Percentiles rank a stretch among this genome's conserved stretches.
Evolutionary conservation across 371 early-diverging fungal genomes (phyloP).

Genomic region (Lichtheimia ramosa): DNA sequence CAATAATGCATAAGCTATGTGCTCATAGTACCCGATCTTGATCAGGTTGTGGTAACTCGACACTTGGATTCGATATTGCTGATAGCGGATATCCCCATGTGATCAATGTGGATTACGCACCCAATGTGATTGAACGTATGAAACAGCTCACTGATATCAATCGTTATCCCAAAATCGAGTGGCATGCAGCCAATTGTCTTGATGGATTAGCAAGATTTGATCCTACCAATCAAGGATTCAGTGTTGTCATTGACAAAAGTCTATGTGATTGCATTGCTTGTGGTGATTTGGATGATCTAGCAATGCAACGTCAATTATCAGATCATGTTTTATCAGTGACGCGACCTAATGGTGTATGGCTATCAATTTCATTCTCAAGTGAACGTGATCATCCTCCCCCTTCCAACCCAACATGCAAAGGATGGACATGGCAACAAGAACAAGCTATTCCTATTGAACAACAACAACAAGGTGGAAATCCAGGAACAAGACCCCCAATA

Average conservation of each 20-base stretch:
- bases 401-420: slow-evolving; percentile 6
- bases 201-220: slow-evolving; percentile 12
- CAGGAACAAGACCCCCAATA: slow-evolving; percentile 31
- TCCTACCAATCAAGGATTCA: background rate
- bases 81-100: slow-evolving; percentile 31
- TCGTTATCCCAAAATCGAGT: slow-evolving; percentile 14
- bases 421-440: slow-evolving; percentile 22
- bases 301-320: slow-evolving; percentile 16
- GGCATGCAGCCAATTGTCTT: slow-evolving; percentile 32
- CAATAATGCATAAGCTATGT: background rate
- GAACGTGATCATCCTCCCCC: slow-evolving; percentile 21
- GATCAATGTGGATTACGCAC: slow-evolving; percentile 47
- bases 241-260: slow-evolving; percentile 44
- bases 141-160: slow-evolving; percentile 12
- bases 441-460: slow-evolving; percentile 22
- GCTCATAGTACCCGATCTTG: background rate
- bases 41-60: slow-evolving; percentile 59
- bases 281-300: slow-evolving; percentile 37
- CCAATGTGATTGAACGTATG: slow-evolving; percentile 45
- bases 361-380: slow-evolving; percentile 32
- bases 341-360: slow-evolving; percentile 24
- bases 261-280: slow-evolving; percentile 40
- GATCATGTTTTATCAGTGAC: slow-evolving; percentile 19
- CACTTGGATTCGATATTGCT: slow-evolving; percentile 43
- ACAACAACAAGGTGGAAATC: slow-evolving; percentile 25